A percentile compares a stretch with the other conserved stretches of the same genome.
phyloP scores from a whole-genome alignment of 139 green algal genomes.

The Ostreobium quekettii region DNA sequence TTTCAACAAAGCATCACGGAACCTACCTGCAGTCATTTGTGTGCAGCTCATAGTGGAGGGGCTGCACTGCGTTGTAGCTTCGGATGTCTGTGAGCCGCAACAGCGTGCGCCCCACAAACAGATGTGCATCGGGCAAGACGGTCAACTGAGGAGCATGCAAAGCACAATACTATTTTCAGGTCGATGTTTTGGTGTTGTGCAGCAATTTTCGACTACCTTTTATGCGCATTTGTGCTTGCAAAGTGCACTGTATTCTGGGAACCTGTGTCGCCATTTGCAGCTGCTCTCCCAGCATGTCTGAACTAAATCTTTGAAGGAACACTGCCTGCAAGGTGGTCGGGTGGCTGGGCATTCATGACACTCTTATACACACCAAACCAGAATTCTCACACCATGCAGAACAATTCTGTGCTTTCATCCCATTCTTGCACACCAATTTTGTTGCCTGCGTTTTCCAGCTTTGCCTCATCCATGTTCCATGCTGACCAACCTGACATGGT shows the following conservation, averaged over 20 bases:
- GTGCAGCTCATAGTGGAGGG: conserved; percentile 42
- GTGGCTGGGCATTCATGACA: no score
- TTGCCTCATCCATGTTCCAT: no score
- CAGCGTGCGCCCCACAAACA: conserved; percentile 47
- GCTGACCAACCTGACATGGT: no score
- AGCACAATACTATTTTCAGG: neutral
- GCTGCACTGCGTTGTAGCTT: conserved; percentile 38
- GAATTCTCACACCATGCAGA: no score
- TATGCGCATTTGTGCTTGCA: neutral
- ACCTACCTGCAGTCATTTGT: conserved; percentile 44
- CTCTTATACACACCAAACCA: no score
- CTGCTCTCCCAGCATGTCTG: no score
- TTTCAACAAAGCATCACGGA: neutral
- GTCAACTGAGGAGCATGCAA: conserved; percentile 19
- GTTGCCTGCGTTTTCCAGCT: no score
- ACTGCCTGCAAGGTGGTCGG: no score
- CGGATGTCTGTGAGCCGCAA: conserved; percentile 46
- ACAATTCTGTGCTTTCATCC: no score
- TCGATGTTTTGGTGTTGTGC: neutral
- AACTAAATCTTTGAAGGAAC: no score
- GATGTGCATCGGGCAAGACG: conserved; percentile 33
- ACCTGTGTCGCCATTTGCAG: neutral
- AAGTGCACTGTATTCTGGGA: conserved; percentile 16
- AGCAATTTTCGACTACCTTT: neutral
- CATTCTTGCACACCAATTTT: no score